Percentiles rank a stretch among this genome's conserved stretches.
Evolutionary conservation across 1,284 basidiomycete species (phyloP).

Genomic region (Apiotrichum montevideense): DNA sequence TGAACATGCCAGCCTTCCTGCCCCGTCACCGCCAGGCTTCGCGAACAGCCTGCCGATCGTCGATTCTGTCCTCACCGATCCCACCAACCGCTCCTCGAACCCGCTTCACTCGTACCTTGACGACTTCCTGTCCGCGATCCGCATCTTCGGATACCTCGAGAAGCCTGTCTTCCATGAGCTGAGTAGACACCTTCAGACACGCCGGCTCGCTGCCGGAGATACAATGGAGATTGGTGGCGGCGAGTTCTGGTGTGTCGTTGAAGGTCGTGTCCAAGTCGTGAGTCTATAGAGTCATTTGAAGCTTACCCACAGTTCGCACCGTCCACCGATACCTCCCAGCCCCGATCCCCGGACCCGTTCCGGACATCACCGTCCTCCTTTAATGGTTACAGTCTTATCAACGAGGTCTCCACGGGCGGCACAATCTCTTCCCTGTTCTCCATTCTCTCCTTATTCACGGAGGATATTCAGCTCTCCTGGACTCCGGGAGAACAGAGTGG

Average conservation of each 20-base stretch:
- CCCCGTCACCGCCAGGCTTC: slow-evolving; percentile 31
- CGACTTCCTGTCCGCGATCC: slow-evolving; percentile 86
- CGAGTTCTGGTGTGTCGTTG: slow-evolving; percentile 92
- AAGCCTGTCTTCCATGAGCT: slow-evolving; percentile 95
- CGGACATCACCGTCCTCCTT: slow-evolving; percentile 44
- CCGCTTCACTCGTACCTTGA: slow-evolving; percentile 87
- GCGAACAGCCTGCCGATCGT: slow-evolving; percentile 25
- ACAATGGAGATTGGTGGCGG: slow-evolving; percentile 79
- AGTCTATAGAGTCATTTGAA: slow-evolving; percentile 6
- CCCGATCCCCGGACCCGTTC: slow-evolving; percentile 26
- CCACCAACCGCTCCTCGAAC: slow-evolving; percentile 56
- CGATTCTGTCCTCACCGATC: slow-evolving; percentile 58
- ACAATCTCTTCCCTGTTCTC: slow-evolving; percentile 94
- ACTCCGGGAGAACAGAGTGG: slow-evolving; percentile 35
- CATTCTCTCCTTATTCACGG: slow-evolving; percentile 91
- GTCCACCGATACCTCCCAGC: slow-evolving; percentile 17
- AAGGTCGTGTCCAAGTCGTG: slow-evolving; percentile 59
- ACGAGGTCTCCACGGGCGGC: slow-evolving; percentile 89
- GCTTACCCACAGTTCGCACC: slow-evolving; percentile 55
- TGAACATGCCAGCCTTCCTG: slow-evolving; percentile 19
- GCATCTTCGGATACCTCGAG: slow-evolving; percentile 91
- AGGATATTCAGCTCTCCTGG: slow-evolving; percentile 92
- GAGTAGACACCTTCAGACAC: slow-evolving; percentile 83
- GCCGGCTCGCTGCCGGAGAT: slow-evolving; percentile 77
- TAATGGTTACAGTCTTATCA: slow-evolving; percentile 88